Evolutionary conservation across 2,329 filamentous ascomycete genomes (phyloP), one percentile per base, ranked within the genome.

Genomic region (Ophiostoma himal-ulmi): DNA sequence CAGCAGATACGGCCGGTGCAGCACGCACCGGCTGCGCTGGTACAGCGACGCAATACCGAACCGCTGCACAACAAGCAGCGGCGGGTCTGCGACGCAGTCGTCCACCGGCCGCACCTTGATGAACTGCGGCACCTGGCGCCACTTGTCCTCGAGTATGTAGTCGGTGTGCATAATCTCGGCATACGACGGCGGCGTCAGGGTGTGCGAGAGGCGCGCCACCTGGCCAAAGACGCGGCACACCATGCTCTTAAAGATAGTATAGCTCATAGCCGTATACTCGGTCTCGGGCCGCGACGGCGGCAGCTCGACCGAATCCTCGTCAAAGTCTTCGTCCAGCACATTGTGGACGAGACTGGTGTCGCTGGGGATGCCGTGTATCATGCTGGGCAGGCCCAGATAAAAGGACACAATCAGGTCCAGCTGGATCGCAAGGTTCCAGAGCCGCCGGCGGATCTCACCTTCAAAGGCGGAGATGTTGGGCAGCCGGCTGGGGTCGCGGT

Each of bases 301-400:
- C 57, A 91, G 77, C 64, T 82, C 82, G 37, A 78, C 78, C 64
- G 81, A 83, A 71, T 86, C 79, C 76, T 87, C 84, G 72, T 82
- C 82, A 73, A 91, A 89, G 75, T 91, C 89, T 41, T 87, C 84
- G 76, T 92, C 89, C 69, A 85, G 82, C 41, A 91, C 77, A 76
- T 91, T 91, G 41, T 82, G 81, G 20, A 89, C 89, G 26, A 87
- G 77, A 1, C 82, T 79, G 0, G 87, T 89, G 75, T 91, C 89
- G 66, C 83, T 86, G 72, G 90, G 88, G 48, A 88, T 84, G 34
- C 83, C 81, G 70, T 87, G 83, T 64, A 90, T 82, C 86, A 91
- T 89, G 75, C 84, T 84, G 2, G 89, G 89, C 69, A 92, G 80
- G 1, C 89, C 89, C 72, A 90, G 83, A 75, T 91, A 88, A 75